Evolutionary conservation across 257 asterid genomes (phyloP).

Genomic region (Apocynum venetum): DNA sequence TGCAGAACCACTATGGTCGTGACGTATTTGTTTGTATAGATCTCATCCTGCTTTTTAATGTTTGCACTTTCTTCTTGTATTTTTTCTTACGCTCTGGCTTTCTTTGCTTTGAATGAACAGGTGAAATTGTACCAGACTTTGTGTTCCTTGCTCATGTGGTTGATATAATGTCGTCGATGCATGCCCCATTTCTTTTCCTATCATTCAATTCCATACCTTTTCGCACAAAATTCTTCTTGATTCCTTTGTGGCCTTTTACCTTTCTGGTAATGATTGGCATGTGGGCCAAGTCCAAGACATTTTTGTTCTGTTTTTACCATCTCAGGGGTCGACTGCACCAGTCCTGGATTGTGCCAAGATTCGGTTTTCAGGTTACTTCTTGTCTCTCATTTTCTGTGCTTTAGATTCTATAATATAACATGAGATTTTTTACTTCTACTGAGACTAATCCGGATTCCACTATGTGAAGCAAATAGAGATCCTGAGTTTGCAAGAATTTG

Average conservation of each 20-base stretch:
- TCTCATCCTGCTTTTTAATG: not conserved
- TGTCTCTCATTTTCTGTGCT: not conserved
- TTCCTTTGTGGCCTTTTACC: conserved; percentile 71
- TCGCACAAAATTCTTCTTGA: conserved; percentile 51
- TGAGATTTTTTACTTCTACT: not conserved
- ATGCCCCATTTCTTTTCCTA: conserved; percentile 63
- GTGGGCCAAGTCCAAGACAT: conserved; percentile 86
- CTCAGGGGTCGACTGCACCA: conserved; percentile 75
- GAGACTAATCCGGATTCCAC: not conserved
- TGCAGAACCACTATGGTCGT: not conserved
- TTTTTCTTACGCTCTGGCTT: not conserved
- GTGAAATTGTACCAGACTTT: conserved; percentile 72
- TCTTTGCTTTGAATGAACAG: conserved; percentile 32
- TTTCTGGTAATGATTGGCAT: conserved; percentile 55
- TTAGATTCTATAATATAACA: not conserved
- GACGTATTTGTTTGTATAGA: not conserved
- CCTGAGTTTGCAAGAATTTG: not conserved
- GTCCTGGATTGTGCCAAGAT: conserved; percentile 86
- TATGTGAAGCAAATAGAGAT: not conserved
- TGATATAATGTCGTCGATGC: conserved; percentile 74
- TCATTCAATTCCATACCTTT: conserved; percentile 82
- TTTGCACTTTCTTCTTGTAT: not conserved
- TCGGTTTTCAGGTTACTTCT: conserved; percentile 73
- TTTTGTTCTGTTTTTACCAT: conserved; percentile 61
- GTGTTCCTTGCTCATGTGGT: conserved; percentile 90